phyloP scores from a whole-genome alignment of 2,329 filamentous ascomycete genomes.

The Verticillium nubilum region DNA sequence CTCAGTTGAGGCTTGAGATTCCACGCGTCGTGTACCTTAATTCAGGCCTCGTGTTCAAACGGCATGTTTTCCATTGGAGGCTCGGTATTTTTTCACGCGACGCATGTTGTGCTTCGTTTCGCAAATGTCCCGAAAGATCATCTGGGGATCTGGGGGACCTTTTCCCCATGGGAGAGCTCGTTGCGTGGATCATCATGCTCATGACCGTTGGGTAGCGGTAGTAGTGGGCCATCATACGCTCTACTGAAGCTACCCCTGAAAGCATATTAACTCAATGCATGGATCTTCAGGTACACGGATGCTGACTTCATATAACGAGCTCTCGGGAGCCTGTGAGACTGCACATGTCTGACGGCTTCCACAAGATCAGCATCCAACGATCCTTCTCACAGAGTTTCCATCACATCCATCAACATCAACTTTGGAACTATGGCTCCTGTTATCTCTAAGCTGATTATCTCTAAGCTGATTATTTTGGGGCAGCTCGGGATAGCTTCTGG shows the following conservation, averaged over 20 bases:
- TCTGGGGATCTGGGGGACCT: background rate
- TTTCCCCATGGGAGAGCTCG: background rate
- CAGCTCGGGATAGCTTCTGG: slow-evolving; percentile 8
- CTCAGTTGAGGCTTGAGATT: background rate
- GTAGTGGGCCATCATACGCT: background rate
- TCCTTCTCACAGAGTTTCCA: background rate
- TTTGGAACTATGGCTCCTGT: background rate
- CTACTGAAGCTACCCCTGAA: background rate
- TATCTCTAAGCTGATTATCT: no score
- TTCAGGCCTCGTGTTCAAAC: background rate
- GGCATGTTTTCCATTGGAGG: background rate
- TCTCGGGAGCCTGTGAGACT: no score
- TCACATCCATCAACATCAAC: background rate
- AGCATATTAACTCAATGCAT: no score
- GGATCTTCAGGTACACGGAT: no score
- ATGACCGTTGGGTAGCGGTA: background rate
- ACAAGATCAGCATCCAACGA: no score
- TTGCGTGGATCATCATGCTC: background rate
- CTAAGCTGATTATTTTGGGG: background rate
- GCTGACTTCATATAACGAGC: no score
- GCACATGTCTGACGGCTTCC: no score
- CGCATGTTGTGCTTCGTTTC: background rate
- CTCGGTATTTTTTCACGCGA: background rate
- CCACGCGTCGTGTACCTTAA: background rate
- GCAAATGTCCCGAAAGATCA: background rate